Conservation (phyloP, 495 filamentous ascomycete genomes). For the Pseudomonodictys pantanalensis region DNA sequence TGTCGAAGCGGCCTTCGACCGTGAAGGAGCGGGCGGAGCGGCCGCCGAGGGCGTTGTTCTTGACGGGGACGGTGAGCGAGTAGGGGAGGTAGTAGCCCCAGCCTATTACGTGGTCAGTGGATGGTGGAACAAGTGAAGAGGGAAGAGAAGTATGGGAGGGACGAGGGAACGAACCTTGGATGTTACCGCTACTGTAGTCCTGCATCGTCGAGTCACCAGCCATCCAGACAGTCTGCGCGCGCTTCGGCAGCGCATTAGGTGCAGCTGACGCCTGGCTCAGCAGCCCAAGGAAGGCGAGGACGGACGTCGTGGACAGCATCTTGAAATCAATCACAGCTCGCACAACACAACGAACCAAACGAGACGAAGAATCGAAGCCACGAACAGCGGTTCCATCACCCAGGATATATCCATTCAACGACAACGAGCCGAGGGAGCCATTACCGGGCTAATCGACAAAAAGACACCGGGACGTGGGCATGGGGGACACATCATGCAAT, state of each 20-base stretch:
- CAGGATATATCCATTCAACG: too few relatives aligned
- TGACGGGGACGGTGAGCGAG: slow-evolving; percentile 47
- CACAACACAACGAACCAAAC: too few relatives aligned
- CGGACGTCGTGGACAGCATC: slow-evolving; percentile 4
- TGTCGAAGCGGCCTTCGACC: slow-evolving; percentile 58
- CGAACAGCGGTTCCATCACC: too few relatives aligned
- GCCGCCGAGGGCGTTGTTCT: slow-evolving; percentile 59
- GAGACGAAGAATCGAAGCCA: too few relatives aligned
- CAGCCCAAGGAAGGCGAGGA: slow-evolving; percentile 6
- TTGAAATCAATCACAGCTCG: too few relatives aligned
- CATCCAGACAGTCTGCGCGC: slow-evolving; percentile 33
- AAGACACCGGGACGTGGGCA: too few relatives aligned
- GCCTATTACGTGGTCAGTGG: slow-evolving; percentile 39
- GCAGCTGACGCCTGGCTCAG: slow-evolving; percentile 8
- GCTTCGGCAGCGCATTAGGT: slow-evolving; percentile 5
- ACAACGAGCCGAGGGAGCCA: too few relatives aligned
- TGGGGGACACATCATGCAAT: too few relatives aligned
- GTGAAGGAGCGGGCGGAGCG: slow-evolving; percentile 60
- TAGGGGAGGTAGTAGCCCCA: slow-evolving; percentile 59
- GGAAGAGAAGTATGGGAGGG: not conserved
- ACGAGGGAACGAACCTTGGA: slow-evolving; percentile 23
- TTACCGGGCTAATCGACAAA: too few relatives aligned
- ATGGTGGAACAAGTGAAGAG: not conserved
- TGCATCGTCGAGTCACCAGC: slow-evolving; percentile 39
- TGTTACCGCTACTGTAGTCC: slow-evolving; percentile 9